phyloP scores from a whole-genome alignment of 352 stramenopile genomes.

The Phytophthora macrochlamydospora region DNA sequence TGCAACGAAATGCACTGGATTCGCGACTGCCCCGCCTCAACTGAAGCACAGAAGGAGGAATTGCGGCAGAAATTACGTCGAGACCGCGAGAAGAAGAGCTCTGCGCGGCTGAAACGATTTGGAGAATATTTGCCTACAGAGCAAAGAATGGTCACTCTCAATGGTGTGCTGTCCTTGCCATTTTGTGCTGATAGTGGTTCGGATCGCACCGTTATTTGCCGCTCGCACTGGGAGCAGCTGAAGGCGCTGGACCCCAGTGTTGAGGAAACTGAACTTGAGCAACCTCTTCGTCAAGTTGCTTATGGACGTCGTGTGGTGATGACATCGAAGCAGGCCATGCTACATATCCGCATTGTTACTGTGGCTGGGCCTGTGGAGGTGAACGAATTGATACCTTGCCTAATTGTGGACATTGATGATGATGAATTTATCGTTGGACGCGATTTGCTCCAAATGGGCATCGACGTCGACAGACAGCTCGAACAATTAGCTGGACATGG shows the following conservation, averaged over 20 bases:
- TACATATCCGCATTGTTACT: conserved; percentile 1
- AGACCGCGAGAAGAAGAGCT: neutral
- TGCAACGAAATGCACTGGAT: neutral
- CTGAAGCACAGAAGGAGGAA: neutral
- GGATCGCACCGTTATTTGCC: neutral
- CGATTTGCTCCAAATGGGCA: conserved; percentile 5
- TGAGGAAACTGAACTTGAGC: neutral
- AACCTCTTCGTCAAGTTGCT: neutral
- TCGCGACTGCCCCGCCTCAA: neutral
- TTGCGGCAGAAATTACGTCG: neutral
- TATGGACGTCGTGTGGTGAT: neutral
- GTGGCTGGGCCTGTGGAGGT: neutral
- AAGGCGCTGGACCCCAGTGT: neutral
- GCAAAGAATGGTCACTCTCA: neutral
- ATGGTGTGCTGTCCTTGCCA: neutral
- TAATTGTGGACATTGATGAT: conserved; percentile 8
- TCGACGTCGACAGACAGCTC: conserved; percentile 11
- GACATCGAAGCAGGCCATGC: neutral
- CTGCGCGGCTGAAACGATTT: neutral
- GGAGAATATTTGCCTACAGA: neutral
- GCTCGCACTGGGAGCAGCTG: neutral
- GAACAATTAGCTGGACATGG: conserved; percentile 3
- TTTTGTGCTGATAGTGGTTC: neutral
- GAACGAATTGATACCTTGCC: neutral
- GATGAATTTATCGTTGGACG: conserved; percentile 13